These are phyloP conservation scores for Colletotrichum euphorbiae DNA, from an alignment of 2,329 filamentous ascomycete genomes.

Conservation along the genomic window DNA sequence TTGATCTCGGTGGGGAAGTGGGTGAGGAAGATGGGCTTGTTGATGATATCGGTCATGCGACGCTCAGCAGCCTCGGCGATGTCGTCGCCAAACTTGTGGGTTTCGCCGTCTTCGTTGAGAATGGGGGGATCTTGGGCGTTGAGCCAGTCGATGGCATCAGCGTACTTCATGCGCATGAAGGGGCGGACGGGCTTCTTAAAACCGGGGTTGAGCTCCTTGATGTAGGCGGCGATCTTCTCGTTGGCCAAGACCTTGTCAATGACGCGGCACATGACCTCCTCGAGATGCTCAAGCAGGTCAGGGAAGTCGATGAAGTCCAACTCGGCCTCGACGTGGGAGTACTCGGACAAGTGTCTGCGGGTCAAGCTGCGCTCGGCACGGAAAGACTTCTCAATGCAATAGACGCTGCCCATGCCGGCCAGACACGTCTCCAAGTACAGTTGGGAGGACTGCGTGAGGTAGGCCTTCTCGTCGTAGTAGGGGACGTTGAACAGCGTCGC, in stretches of 20 bases:
- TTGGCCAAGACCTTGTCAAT: conserved; percentile 82
- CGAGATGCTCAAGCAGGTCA: conserved; percentile 88
- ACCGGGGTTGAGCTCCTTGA: conserved; percentile 90
- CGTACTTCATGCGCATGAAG: conserved; percentile 95
- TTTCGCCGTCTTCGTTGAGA: conserved; percentile 89
- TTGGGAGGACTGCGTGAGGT: conserved; percentile 96
- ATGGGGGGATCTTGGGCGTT: conserved; percentile 83
- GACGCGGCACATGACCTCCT: conserved; percentile 87
- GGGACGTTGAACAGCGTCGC: conserved; percentile 89
- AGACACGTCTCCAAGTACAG: conserved; percentile 97
- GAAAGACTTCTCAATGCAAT: conserved; percentile 99
- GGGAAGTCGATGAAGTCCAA: conserved; percentile 95
- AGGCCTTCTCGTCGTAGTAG: conserved; percentile 91
- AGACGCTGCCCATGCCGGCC: conserved; percentile 91
- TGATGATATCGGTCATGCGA: conserved; percentile 96
- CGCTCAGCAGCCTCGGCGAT: conserved; percentile 98
- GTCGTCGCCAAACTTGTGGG: conserved; percentile 94
- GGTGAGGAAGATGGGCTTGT: conserved; percentile 93
- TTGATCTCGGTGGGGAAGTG: conserved; percentile 99
- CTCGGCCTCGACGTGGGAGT: conserved; percentile 96
- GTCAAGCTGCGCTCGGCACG: conserved; percentile 97
- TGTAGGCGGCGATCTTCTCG: conserved; percentile 75
- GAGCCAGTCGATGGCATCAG: conserved; percentile 95
- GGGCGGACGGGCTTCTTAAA: conserved; percentile 86
- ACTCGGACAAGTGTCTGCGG: conserved; percentile 93